Percentiles rank a stretch among this genome's conserved stretches.
Evolutionary conservation across 1,284 basidiomycete genomes (phyloP).

Genomic region (Ceratobasidium sp.): DNA sequence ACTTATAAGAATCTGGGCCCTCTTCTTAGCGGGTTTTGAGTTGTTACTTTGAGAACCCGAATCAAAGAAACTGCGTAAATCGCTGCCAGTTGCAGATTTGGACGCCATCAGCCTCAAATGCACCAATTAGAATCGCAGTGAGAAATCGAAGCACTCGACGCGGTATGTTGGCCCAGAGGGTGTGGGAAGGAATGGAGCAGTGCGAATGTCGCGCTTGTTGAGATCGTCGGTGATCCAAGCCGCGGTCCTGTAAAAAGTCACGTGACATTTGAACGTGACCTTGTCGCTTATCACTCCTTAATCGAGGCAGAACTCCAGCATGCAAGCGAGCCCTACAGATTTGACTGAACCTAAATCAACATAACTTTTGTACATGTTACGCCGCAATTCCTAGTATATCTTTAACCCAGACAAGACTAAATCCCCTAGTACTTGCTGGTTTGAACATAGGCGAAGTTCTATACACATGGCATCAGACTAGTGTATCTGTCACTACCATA

Average conservation of each 20-base stretch:
- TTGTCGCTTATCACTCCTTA: not conserved
- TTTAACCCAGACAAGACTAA: no score
- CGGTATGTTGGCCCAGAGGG: no score
- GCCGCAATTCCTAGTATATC: no score
- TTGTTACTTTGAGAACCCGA: constrained; percentile 22
- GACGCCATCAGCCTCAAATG: not conserved
- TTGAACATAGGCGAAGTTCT: constrained; percentile 40
- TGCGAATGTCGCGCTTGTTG: constrained; percentile 6
- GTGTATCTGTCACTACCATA: not conserved
- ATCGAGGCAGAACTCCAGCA: no score
- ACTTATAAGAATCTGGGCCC: constrained; percentile 33
- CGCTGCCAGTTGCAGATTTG: not conserved
- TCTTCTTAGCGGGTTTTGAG: constrained; percentile 34
- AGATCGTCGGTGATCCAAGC: constrained; percentile 27
- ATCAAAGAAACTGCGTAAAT: constrained; percentile 23
- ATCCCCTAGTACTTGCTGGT: constrained; percentile 2
- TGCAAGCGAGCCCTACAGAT: no score
- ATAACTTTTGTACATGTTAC: no score
- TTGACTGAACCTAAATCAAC: no score
- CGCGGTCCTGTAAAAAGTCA: constrained; percentile 9
- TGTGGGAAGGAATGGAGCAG: not conserved
- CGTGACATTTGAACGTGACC: constrained; percentile 11
- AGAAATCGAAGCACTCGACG: no score
- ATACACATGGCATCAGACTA: not conserved
- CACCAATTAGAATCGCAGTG: no score